A percentile compares a stretch with the other conserved stretches of the same genome.
Conservation (phyloP, 805 yeast species). For the Sungouiella thailandica region DNA sequence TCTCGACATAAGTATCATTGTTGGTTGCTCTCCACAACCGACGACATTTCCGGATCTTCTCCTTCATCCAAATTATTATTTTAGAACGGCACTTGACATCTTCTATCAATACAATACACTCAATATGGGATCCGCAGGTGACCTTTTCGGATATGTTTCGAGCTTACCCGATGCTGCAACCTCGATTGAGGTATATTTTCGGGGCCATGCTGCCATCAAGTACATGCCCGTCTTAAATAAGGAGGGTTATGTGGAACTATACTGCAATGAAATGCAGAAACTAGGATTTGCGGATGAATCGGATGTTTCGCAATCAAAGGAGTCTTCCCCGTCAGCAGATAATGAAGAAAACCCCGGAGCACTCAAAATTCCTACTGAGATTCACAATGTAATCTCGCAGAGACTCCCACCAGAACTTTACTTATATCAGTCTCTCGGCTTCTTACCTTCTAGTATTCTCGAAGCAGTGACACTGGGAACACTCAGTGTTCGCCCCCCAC, state of each 20-base stretch:
- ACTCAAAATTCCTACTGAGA: constrained; percentile 62
- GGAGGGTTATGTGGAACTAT: constrained; percentile 65
- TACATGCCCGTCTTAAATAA: constrained; percentile 69
- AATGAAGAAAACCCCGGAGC: constrained; percentile 4
- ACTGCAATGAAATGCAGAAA: constrained; percentile 37
- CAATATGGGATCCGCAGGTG: constrained; percentile 20
- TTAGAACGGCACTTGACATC: constrained; percentile 37
- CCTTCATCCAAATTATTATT: constrained; percentile 37
- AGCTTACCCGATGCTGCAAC: constrained; percentile 41
- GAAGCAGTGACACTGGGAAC: constrained; percentile 65
- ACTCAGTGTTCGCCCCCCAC: constrained; percentile 57
- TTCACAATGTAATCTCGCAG: constrained; percentile 78
- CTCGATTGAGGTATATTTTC: constrained; percentile 52
- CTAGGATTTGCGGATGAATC: constrained; percentile 21
- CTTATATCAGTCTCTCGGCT: constrained; percentile 76
- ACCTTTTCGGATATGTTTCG: constrained; percentile 43
- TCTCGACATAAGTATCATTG: constrained; percentile 68
- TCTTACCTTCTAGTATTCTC: constrained; percentile 57
- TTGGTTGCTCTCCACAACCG: constrained; percentile 76
- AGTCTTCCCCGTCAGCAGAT: constrained; percentile 3
- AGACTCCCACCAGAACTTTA: constrained; percentile 81
- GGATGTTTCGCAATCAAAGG: constrained; percentile 12
- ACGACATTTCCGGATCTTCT: constrained; percentile 51
- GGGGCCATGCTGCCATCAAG: constrained; percentile 63
- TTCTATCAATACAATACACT: constrained; percentile 29